These are phyloP conservation scores for Fusarium clavum DNA, from an alignment of 2,329 filamentous ascomycete genomes.

Conservation along the genomic window DNA sequence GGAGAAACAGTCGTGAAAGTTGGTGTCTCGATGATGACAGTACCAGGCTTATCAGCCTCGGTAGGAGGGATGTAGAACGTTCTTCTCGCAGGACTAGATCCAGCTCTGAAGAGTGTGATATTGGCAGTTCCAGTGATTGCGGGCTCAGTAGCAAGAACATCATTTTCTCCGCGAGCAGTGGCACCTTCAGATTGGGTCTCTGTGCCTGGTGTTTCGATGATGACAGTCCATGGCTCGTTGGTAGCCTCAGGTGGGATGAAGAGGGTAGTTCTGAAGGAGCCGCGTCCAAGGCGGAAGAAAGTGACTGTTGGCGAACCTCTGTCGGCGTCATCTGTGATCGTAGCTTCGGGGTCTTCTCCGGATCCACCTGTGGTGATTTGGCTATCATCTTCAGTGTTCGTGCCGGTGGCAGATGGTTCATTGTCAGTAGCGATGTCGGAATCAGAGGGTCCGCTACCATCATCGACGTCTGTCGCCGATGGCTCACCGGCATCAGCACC, in stretches of 20 bases:
- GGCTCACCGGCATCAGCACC: not conserved
- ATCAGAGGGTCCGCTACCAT: not conserved
- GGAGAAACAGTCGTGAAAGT: not conserved
- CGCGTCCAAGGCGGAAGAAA: constrained; percentile 19
- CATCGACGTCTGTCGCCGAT: not conserved
- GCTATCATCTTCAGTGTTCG: not conserved
- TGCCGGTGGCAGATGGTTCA: not conserved
- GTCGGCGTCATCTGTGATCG: not conserved
- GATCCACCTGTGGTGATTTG: not conserved
- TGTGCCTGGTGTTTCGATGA: constrained; percentile 11
- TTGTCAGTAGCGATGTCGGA: not conserved
- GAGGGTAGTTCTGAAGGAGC: not conserved
- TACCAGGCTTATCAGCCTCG: not conserved
- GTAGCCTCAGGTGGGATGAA: constrained; percentile 9
- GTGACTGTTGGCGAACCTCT: constrained; percentile 2
- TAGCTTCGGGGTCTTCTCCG: not conserved
- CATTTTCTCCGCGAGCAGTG: not conserved
- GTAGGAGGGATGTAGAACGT: constrained; percentile 9
- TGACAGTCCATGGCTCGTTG: constrained; percentile 5
- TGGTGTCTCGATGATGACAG: constrained; percentile 18
- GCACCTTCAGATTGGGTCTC: constrained; percentile 23
- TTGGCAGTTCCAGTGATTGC: constrained; percentile 12
- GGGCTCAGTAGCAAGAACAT: not conserved
- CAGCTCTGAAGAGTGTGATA: constrained; percentile 14
- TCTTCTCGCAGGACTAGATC: not conserved